Base-by-base conservation (phyloP, 805 yeast genomes). In the Saccharomycopsis amapae region DNA sequence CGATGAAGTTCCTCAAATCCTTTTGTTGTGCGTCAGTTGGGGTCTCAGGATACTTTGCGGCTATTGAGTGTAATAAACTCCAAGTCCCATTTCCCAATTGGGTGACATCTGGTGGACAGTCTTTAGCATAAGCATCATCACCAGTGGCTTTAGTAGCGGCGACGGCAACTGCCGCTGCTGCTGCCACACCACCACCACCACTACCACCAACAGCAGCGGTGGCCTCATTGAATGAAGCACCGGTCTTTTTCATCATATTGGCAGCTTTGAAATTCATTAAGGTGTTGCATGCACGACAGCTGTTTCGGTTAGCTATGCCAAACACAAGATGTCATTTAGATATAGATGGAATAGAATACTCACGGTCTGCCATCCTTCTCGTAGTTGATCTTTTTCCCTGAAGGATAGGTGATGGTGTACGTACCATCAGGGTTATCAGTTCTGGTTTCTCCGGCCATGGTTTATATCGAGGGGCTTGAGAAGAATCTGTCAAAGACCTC, bases 351-450 rank as follows among this genome's bases (percentile, higher is more conserved):
- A n/a, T n/a, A n/a, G n/a, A n/a, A 12, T 50, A 77, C 93, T 60
- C 69, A 85, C 88, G 97, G 97, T 62, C 86, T 89, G 1, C 97
- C 97, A 62, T 90, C 82, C 59, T 85, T 80, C 58, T 85, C 96
- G 47, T 85, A 78, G 19, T 86, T 63, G 48, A 87, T 81, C 54
- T 75, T 77, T 39, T 81, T 69, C 0, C 95, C 95, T 19, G 73
- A 59, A 2, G 74, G 67, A 0, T 86, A 86, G 40, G 40, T 44
- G 13, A 47, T 22, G 18, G 51, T 43, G 24, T 50, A 50, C n/a
- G 50, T 50, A 1, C 53, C 53, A 36, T 46, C 53, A 4, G 51
- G 49, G 15, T 43, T 40, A 31, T 50, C 40, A 12, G 28, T 26
- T 19, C 49, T 17, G 33, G 7, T 15, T 2, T 23, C 26, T 6